phyloP scores from a whole-genome alignment of 2,329 filamentous ascomycete genomes.

The Diaporthe eres region DNA sequence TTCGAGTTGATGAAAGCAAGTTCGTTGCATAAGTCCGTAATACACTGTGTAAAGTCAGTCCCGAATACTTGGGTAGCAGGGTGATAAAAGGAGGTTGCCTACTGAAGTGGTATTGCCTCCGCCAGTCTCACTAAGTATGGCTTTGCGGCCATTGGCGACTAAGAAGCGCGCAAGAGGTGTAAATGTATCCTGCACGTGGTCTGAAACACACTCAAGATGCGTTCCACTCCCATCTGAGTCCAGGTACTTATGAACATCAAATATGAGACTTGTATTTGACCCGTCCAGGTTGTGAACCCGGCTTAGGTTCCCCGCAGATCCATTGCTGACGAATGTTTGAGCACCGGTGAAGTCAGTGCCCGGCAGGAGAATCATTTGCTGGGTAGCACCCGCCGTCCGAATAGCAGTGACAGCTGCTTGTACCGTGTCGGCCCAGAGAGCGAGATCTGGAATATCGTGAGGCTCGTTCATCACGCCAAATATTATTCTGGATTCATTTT shows the following conservation, averaged over 20 bases:
- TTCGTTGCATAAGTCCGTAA: slow-evolving; percentile 60
- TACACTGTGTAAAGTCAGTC: slow-evolving; percentile 50
- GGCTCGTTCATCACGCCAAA: slow-evolving; percentile 82
- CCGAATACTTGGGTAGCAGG: neutral
- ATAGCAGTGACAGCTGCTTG: slow-evolving; percentile 77
- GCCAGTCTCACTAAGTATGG: slow-evolving; percentile 68
- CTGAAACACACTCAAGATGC: slow-evolving; percentile 62
- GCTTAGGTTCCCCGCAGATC: slow-evolving; percentile 65
- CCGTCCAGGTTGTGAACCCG: slow-evolving; percentile 72
- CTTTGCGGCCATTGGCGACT: slow-evolving; percentile 61
- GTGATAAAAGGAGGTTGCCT: slow-evolving; percentile 17
- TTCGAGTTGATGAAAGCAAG: slow-evolving; percentile 62
- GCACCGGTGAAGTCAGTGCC: slow-evolving; percentile 72
- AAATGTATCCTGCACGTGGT: slow-evolving; percentile 65
- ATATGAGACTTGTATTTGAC: slow-evolving; percentile 66
- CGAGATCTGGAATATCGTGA: slow-evolving; percentile 68
- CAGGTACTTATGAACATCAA: slow-evolving; percentile 73
- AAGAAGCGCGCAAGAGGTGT: slow-evolving; percentile 62
- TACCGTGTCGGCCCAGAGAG: slow-evolving; percentile 70
- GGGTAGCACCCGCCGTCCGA: slow-evolving; percentile 72
- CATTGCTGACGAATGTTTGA: slow-evolving; percentile 61
- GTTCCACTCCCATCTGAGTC: slow-evolving; percentile 69
- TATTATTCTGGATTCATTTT: slow-evolving; percentile 64
- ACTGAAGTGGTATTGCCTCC: slow-evolving; percentile 59
- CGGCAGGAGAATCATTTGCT: slow-evolving; percentile 75